These are phyloP conservation scores for Hypholoma fasciculare DNA, from an alignment of 768 basidiomycete species.

Conservation along the genomic window DNA sequence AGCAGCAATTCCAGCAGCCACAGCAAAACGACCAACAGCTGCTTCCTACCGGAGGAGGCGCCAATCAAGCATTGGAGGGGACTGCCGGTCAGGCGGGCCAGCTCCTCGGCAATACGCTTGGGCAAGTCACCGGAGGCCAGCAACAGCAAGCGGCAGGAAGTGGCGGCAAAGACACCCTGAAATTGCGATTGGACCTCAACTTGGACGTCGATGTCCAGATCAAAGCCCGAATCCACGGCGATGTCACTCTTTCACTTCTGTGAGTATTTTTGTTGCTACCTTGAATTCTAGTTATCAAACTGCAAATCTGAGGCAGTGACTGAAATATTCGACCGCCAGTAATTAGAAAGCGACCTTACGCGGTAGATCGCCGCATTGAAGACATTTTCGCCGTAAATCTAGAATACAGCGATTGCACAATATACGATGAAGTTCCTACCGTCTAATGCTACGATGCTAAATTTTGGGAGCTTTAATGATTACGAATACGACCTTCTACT, in stretches of 20 bases:
- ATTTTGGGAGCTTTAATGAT: no score
- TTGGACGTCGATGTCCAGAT: conserved; percentile 33
- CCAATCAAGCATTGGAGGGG: conserved; percentile 5
- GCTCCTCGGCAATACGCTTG: conserved; percentile 15
- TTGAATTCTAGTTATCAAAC: conserved; percentile 5
- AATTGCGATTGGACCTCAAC: conserved; percentile 32
- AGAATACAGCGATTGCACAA: not conserved
- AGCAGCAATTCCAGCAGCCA: not conserved
- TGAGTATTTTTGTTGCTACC: conserved; percentile 12
- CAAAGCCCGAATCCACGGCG: conserved; percentile 33
- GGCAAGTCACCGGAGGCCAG: conserved; percentile 17
- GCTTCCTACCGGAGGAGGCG: conserved; percentile 3
- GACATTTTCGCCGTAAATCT: conserved; percentile 3
- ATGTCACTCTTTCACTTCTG: conserved; percentile 32
- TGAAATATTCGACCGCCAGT: conserved; percentile 4
- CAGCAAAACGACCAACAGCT: conserved; percentile 8
- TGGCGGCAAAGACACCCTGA: conserved; percentile 22
- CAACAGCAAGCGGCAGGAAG: conserved; percentile 5
- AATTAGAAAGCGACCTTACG: conserved; percentile 5
- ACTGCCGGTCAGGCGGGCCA: conserved; percentile 15
- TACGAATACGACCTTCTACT: not conserved
- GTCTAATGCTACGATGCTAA: no score
- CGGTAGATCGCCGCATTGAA: not conserved
- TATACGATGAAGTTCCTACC: no score
- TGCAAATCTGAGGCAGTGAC: conserved; percentile 11